phyloP scores from a whole-genome alignment of 2,329 filamentous ascomycete species.

The Cladophialophora bantiana region DNA sequence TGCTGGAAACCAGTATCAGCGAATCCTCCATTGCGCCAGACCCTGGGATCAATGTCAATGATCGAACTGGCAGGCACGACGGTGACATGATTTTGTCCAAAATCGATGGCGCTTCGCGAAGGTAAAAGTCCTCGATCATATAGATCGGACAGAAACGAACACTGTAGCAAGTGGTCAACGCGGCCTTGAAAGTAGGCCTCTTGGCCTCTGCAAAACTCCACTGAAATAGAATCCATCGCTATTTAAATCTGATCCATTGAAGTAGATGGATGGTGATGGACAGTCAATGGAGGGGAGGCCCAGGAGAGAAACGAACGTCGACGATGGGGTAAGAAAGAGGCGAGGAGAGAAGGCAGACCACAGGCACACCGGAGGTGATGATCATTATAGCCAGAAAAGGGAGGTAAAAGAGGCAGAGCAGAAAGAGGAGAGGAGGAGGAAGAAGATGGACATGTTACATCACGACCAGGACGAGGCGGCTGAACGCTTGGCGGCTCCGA shows the following conservation, averaged over 20 bases:
- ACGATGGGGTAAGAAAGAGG: background rate
- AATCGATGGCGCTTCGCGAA: background rate
- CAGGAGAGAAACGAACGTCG: background rate
- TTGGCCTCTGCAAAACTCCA: background rate
- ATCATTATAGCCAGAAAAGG: background rate
- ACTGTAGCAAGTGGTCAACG: background rate
- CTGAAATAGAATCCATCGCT: background rate
- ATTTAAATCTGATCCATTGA: background rate
- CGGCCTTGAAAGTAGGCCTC: constrained; percentile 5
- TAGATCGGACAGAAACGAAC: background rate
- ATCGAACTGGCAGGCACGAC: background rate
- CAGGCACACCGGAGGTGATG: background rate
- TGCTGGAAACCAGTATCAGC: constrained; percentile 2
- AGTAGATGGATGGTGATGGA: no score
- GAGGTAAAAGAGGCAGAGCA: background rate
- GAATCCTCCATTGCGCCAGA: background rate
- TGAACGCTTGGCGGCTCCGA: background rate
- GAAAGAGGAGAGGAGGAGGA: background rate
- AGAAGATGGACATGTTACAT: background rate
- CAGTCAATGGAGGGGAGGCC: background rate
- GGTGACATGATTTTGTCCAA: background rate
- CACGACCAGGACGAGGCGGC: background rate
- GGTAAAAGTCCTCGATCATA: background rate
- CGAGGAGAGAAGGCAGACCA: background rate
- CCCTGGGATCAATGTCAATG: background rate